Evolutionary conservation across 2,329 filamentous ascomycete species (phyloP), one percentile per base, ranked within the genome.

Genomic region (Podosphaera xanthii): DNA sequence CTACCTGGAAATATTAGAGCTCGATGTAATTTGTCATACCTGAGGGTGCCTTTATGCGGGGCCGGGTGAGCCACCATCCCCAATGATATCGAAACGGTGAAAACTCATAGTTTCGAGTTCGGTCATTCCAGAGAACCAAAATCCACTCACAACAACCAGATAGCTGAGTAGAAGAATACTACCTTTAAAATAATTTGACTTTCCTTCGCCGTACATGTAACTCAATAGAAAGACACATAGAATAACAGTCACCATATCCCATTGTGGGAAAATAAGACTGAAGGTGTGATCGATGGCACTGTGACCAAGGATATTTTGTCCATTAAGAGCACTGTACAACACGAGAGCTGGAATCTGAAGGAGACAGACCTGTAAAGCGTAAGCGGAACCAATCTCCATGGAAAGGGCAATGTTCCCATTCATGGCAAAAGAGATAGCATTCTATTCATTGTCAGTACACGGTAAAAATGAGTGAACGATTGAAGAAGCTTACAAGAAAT

Each of bases 131-230:
- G 87, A 88, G 61, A 94, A 85, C 72, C 88, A 97, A 74, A 94
- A 98, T 1, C 92, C 92, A 52, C 87, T 80, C 35, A 96, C 75
- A 56, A 98, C 88, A 35, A 97, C 92, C 33, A 97, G 72, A 70
- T 98, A 98, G 40, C 87, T 92, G 57, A 98, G 75, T 63, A 97
- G 82, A 58, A 98, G 76, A 65, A 97, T 96, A 64, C 87, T 94
- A 58, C 92, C 92, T 75, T 98, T 98, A 81, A 98, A 98, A 72
- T 98, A 98, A 72, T 98, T 98, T 75, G 90, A 97, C 80, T 98
- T 98, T 48, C 92, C 92, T 73, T 98, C 92, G 58, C 91, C 87
- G 66, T 97, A 94, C 76, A 98, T 91, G 75, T 97, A 95, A 67
- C 89, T 95, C 64, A 98, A 81, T 60, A 98, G 74, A 74, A 98